Base-by-base conservation (phyloP, 768 basidiomycete genomes). In the Mycena epipterygia region DNA sequence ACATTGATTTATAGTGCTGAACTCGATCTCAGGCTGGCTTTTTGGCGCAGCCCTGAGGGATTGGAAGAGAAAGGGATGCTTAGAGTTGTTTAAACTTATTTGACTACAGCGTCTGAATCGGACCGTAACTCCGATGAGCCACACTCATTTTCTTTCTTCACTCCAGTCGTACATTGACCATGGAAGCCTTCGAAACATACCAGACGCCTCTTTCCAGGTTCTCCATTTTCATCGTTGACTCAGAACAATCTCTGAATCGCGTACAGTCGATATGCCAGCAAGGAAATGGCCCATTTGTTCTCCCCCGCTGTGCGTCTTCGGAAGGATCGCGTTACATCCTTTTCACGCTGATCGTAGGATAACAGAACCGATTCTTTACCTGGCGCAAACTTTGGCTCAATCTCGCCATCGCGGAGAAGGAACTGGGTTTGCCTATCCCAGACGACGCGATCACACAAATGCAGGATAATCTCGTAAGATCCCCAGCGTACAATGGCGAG, bases 281-380 rank as follows among this genome's bases (percentile, higher is more conserved):
- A 96, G 81, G 97, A 99, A 84, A 99, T 99, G 97, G 92, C 96
- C 13, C 88, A 95, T 81, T 88, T 99, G 51, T 99, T 99, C 85
- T 99, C 97, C n/a, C 89, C 93, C 41, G 91, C 92, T 58, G 97
- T 96, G 77, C 68, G 91, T 85, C 46, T 7, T 11, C 32, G 19
- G 21, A 23, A 44, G 27, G 23, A 37, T 75, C 17, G 55, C 42
- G 37, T 17, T 52, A 2, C 23, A 62, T 25, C 39, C n/a, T 33
- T 30, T 53, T 5, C 12, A 51, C 29, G 23, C 25, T 59, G 42
- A 64, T 58, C 64, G 51, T 14, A 11, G 30, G 29, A 29, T 51
- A 67, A 60, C 72, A 99, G 97, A 97, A 94, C 74, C 92, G 98
- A 19, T 99, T 97, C 81, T 90, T 89, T 66, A 99, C 97, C 27